phyloP scores from a whole-genome alignment of 352 stramenopile genomes.

The Pythium phragmiticola region DNA sequence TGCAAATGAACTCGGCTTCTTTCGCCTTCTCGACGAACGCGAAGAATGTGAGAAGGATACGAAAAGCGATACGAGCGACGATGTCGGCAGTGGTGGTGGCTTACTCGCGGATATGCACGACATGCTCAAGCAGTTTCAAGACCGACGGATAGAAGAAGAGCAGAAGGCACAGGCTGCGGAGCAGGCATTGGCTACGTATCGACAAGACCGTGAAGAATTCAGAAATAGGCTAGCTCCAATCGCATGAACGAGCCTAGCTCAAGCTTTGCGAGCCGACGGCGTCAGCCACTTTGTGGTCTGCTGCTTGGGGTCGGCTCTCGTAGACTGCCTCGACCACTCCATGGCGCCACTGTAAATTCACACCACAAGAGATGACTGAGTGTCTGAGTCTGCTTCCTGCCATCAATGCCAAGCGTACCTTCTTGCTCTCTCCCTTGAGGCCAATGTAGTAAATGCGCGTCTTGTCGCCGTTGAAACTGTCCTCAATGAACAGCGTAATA shows the following conservation, averaged over 20 bases:
- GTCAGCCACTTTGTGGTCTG: conserved; percentile 78
- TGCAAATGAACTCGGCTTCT: neutral
- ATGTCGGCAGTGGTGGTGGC: neutral
- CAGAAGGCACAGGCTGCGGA: conserved; percentile 48
- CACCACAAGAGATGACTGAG: neutral
- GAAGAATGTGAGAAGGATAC: conserved; percentile 14
- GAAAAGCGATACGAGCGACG: conserved; percentile 21
- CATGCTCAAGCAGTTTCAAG: conserved; percentile 57
- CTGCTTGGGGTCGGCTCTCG: conserved; percentile 68
- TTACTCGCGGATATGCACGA: conserved; percentile 55
- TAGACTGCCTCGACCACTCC: conserved; percentile 86
- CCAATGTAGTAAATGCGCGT: conserved; percentile 87
- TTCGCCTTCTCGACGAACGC: neutral
- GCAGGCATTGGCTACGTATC: conserved; percentile 52
- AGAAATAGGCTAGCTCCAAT: conserved; percentile 20
- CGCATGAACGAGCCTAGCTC: conserved; percentile 32
- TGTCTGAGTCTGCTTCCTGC: too few relatives aligned
- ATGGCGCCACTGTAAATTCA: conserved; percentile 62
- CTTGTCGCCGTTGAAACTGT: conserved; percentile 71
- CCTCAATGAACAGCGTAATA: conserved; percentile 76
- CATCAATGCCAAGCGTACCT: conserved; percentile 35
- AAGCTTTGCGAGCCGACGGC: conserved; percentile 45
- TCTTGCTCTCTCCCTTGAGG: conserved; percentile 85
- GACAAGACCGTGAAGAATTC: conserved; percentile 43
- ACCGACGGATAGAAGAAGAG: conserved; percentile 64